Base-by-base conservation (phyloP, 352 stramenopile species). In the Elongisporangium undulatum region DNA sequence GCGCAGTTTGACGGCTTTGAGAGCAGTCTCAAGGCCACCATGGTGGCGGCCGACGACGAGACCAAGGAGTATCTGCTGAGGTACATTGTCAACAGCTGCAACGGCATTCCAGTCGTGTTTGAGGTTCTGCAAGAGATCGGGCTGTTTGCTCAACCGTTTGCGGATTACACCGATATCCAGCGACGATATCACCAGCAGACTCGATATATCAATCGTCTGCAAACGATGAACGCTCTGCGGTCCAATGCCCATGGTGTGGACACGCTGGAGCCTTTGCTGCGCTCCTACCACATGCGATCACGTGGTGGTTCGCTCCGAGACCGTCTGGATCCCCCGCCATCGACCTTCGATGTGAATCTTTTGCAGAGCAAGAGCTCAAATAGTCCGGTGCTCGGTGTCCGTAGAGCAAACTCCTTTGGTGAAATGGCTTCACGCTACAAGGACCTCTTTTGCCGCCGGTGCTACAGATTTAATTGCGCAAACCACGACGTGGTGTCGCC, bases 371-470 rank as follows among this genome's bases (percentile, higher is more conserved):
- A 17, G 49, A 57, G 39, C 34, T n/a, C 50, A 13, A 21, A n/a
- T 5, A 41, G 19, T 49, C 24, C n/a, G 20, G 38, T 16, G 8
- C 16, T 72, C 8, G 66, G 62, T 9, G 21, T 72, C 22, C 45
- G 56, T 4, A 9, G 8, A 2, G 26, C 45, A 23, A 64, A 53
- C 13, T 38, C 20, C 3, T 60, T 51, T 23, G 61, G 59, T 19
- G 63, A 70, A 7, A 23, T 87, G 59, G 68, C 71, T 2, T 49
- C 50, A 0, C 72, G 67, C 23, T 90, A 87, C 39, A 74, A 74
- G 41, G 62, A 77, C 20, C 75, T 89, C 26, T 92, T 92, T 48
- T 94, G 85, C 50, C 79, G 83, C 7, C 79, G 74, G n/a, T 94
- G 85, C 66, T 89, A 75, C 54, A 49, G 60, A 41, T 94, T 90